Percentiles rank a stretch among this genome's conserved stretches.
Evolutionary conservation across 1,284 basidiomycete genomes (phyloP).

Genomic region (Coniferiporia sulphurascens): DNA sequence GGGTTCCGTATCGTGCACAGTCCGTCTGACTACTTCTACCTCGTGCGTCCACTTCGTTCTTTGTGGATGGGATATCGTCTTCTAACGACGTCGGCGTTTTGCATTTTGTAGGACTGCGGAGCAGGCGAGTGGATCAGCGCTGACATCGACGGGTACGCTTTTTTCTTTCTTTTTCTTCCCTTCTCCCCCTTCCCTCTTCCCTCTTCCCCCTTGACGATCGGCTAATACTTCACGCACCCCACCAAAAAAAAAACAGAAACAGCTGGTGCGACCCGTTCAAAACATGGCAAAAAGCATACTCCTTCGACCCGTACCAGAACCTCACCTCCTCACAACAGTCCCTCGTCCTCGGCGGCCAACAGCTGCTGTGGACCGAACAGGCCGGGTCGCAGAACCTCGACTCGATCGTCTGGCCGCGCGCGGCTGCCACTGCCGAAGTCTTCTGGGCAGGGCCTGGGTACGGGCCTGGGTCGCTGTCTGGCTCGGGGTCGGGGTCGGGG

Average conservation of each 20-base stretch:
- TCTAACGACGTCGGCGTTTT: no score
- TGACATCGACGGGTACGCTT: conserved; percentile 29
- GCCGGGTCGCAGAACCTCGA: conserved; percentile 69
- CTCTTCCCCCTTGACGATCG: no score
- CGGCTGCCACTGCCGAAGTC: conserved; percentile 75
- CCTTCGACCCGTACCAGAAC: conserved; percentile 66
- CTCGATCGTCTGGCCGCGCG: conserved; percentile 72
- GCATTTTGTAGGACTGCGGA: conserved; percentile 49
- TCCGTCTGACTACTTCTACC: conserved; percentile 73
- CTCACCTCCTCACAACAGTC: conserved; percentile 43
- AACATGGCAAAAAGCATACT: conserved; percentile 68
- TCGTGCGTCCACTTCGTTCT: no score
- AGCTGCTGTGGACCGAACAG: conserved; percentile 79
- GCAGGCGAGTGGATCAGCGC: conserved; percentile 73
- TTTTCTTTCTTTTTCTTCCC: no score
- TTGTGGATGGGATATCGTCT: no score
- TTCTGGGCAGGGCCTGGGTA: conserved; percentile 55
- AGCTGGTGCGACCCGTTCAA: conserved; percentile 75
- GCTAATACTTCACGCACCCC: no score
- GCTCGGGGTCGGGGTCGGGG: conserved; percentile 22
- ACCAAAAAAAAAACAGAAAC: conserved; percentile 22
- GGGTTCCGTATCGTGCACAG: conserved; percentile 66
- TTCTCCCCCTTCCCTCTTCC: no score
- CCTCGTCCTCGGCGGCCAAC: conserved; percentile 68
- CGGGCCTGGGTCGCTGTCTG: no score